Conservation (phyloP, 345 rosid genomes). For the Moringa oleifera region DNA sequence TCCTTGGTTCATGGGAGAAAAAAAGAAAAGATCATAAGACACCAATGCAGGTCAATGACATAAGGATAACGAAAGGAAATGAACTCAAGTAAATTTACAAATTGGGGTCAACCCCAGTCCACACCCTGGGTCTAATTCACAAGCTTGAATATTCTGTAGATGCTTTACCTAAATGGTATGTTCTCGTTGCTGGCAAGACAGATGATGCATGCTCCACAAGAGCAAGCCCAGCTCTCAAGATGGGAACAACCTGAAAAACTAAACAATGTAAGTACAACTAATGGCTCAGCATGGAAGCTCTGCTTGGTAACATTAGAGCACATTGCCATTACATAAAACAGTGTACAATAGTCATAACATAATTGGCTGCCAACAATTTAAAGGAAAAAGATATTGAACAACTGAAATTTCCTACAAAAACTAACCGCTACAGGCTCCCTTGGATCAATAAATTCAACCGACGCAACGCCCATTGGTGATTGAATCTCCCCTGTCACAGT, state of each 20-base stretch:
- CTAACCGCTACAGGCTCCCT: slow-evolving; percentile 84
- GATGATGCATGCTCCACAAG: slow-evolving; percentile 85
- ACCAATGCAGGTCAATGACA: slow-evolving; percentile 7
- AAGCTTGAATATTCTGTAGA: slow-evolving; percentile 3
- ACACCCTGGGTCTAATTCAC: background rate
- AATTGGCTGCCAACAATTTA: background rate
- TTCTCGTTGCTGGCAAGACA: slow-evolving; percentile 75
- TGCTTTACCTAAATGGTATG: slow-evolving; percentile 74
- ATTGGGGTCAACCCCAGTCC: background rate
- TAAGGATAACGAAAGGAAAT: background rate
- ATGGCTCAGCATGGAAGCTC: slow-evolving; percentile 5
- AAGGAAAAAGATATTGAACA: background rate
- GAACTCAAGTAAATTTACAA: background rate
- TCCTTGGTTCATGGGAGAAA: slow-evolving; percentile 36
- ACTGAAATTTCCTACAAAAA: slow-evolving; percentile 3
- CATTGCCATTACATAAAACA: background rate
- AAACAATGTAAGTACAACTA: slow-evolving; percentile 10
- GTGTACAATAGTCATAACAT: background rate
- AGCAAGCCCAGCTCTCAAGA: slow-evolving; percentile 92
- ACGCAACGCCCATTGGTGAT: slow-evolving; percentile 83
- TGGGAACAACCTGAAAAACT: slow-evolving; percentile 68
- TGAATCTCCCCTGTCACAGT: slow-evolving; percentile 78
- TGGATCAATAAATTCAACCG: slow-evolving; percentile 94
- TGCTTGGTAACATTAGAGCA: background rate
- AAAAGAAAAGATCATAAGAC: slow-evolving; percentile 14